A percentile compares a stretch with the other conserved stretches of the same genome.
Evolutionary conservation across 768 basidiomycete species (phyloP).

Genomic region (Artomyces pyxidatus): DNA sequence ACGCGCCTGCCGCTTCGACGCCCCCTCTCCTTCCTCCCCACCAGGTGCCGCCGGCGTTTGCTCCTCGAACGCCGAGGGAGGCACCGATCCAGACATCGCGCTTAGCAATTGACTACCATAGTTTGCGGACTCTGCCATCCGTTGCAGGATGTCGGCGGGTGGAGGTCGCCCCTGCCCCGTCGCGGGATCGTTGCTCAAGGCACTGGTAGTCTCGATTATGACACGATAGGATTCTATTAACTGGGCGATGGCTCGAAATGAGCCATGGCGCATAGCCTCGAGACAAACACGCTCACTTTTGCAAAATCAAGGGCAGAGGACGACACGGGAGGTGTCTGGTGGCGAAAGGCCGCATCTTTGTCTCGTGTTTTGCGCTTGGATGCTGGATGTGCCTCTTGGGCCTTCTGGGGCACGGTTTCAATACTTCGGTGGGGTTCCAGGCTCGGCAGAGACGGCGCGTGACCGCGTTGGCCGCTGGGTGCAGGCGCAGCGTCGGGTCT

Average conservation of each 20-base stretch:
- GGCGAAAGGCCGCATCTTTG: conserved; percentile 24
- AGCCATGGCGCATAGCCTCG: neutral
- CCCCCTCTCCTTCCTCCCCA: conserved; percentile 20
- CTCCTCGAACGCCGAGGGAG: conserved; percentile 16
- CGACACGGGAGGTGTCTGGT: conserved; percentile 16
- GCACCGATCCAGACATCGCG: conserved; percentile 20
- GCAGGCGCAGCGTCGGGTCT: conserved; percentile 26
- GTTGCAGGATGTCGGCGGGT: conserved; percentile 28
- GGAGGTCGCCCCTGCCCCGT: conserved; percentile 19
- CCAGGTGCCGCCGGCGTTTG: conserved; percentile 2
- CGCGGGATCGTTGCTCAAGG: conserved; percentile 20
- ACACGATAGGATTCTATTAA: conserved; percentile 37
- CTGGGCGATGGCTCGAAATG: conserved; percentile 18
- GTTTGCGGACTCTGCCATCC: conserved; percentile 36
- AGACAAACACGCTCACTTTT: conserved; percentile 27
- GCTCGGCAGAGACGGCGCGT: conserved; percentile 19
- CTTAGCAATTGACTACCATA: conserved; percentile 38
- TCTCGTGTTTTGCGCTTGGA: conserved; percentile 30
- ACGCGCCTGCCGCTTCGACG: conserved; percentile 22
- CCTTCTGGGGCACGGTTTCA: conserved; percentile 20
- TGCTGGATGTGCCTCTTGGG: conserved; percentile 12
- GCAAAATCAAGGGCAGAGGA: conserved; percentile 30
- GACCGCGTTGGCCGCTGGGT: conserved; percentile 23
- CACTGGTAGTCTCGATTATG: conserved; percentile 32
- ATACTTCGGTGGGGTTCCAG: conserved; percentile 28